Conservation (phyloP, 2,329 filamentous ascomycete genomes). For the Fusarium zealandicum region DNA sequence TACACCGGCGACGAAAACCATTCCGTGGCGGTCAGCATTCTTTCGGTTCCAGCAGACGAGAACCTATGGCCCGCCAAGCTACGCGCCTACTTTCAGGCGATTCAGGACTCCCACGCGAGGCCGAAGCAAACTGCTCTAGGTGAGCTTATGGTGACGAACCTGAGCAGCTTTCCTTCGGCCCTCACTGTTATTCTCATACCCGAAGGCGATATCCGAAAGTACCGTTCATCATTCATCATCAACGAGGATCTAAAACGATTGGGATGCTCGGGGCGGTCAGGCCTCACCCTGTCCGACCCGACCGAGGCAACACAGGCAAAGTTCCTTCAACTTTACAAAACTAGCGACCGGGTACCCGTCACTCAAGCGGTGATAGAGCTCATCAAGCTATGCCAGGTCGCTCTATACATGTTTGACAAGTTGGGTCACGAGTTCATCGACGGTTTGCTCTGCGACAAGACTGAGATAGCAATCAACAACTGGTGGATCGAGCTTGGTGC, state of each 20-base stretch:
- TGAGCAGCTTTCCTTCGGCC: constrained; percentile 89
- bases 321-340: constrained; percentile 89
- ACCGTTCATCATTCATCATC: constrained; percentile 86
- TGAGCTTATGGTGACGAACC: constrained; percentile 90
- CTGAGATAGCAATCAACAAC: constrained; percentile 86
- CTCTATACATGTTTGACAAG: constrained; percentile 86
- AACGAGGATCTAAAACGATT: constrained; percentile 94
- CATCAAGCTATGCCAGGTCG: constrained; percentile 89
- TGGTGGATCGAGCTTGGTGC: constrained; percentile 97
- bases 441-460: constrained; percentile 90
- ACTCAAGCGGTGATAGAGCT: constrained; percentile 84
- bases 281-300: constrained; percentile 80
- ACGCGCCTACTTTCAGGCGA: constrained; percentile 83
- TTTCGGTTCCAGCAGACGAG: constrained; percentile 84
- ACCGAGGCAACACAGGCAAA: constrained; percentile 85
- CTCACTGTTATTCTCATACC: constrained; percentile 92
- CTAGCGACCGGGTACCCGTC: constrained; percentile 81
- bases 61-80: constrained; percentile 79
- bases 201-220: constrained; percentile 80
- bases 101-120: constrained; percentile 84
- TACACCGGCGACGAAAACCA: constrained; percentile 89
- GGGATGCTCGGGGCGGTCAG: constrained; percentile 88
- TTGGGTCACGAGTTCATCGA: constrained; percentile 90
- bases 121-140: constrained; percentile 83
- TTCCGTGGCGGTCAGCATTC: constrained; percentile 77